phyloP scores from a whole-genome alignment of 352 stramenopile genomes.

The Phytophthora tubulina region DNA sequence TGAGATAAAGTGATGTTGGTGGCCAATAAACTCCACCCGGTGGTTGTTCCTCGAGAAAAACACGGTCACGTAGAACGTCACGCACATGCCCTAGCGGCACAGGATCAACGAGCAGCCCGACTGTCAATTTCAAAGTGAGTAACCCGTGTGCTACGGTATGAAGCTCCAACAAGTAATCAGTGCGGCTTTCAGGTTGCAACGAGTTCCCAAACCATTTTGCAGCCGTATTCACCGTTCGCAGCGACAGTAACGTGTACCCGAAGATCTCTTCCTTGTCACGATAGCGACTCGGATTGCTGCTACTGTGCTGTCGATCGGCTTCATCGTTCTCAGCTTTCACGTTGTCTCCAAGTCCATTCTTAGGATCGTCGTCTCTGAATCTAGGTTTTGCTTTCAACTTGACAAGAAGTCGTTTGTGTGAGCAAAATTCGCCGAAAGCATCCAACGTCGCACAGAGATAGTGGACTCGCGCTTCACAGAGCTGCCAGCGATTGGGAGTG shows the following conservation, averaged over 20 bases:
- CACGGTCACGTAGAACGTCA: conserved; percentile 53
- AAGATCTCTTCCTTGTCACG: conserved; percentile 49
- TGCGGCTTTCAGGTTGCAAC: conserved; percentile 57
- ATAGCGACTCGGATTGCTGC: conserved; percentile 3
- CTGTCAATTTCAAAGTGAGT: conserved; percentile 80
- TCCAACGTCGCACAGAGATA: conserved; percentile 75
- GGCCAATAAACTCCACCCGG: conserved; percentile 70
- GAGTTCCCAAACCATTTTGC: conserved; percentile 71
- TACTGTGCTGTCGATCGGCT: neutral
- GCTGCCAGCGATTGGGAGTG: conserved; percentile 84
- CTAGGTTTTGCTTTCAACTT: conserved; percentile 63
- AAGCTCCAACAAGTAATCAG: conserved; percentile 74
- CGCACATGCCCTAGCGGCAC: conserved; percentile 67
- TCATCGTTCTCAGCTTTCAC: neutral
- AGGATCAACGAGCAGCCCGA: conserved; percentile 70
- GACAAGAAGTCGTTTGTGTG: conserved; percentile 70
- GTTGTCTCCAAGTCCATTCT: neutral
- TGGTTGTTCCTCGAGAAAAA: conserved; percentile 68
- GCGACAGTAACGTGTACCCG: conserved; percentile 62
- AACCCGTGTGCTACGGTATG: conserved; percentile 64
- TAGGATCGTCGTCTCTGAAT: neutral
- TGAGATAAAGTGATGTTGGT: conserved; percentile 52
- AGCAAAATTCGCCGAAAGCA: conserved; percentile 75
- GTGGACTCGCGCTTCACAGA: conserved; percentile 78
- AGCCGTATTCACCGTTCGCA: conserved; percentile 62